phyloP scores from a whole-genome alignment of 345 rosid genomes.

The Erodium maritimum region DNA sequence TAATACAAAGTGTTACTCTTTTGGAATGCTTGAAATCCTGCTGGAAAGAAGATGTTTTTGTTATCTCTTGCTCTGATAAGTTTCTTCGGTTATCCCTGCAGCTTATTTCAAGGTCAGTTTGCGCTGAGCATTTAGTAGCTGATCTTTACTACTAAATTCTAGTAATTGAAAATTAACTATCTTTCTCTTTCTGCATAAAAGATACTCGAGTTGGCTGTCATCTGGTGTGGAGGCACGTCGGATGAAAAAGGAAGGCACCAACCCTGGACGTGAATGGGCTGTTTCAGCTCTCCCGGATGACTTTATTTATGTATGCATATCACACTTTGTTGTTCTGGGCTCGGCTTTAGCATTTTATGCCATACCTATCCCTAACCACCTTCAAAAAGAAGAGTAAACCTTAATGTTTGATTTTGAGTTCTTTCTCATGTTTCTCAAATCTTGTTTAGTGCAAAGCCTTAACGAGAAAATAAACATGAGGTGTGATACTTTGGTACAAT shows the following conservation, averaged over 20 bases:
- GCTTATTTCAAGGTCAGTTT: conserved; percentile 71
- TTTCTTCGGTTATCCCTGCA: conserved; percentile 95
- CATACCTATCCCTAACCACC: not conserved
- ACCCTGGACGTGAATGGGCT: conserved; percentile 85
- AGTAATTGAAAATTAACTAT: not conserved
- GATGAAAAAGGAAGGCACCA: conserved; percentile 37
- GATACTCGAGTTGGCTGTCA: conserved; percentile 81
- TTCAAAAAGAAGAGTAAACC: no score
- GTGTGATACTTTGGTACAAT: no score
- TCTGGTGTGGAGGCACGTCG: conserved; percentile 61
- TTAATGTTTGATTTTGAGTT: no score
- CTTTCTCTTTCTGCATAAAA: conserved; percentile 15
- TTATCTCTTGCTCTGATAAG: conserved; percentile 83
- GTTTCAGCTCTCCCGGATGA: conserved; percentile 64
- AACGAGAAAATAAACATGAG: not conserved
- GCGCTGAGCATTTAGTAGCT: conserved; percentile 4
- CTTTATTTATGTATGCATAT: conserved; percentile 49
- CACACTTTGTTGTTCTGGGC: conserved; percentile 8
- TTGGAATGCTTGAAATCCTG: conserved; percentile 76
- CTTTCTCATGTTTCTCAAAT: no score
- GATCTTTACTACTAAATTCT: not conserved
- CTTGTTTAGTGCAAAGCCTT: no score
- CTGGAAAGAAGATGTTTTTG: conserved; percentile 92
- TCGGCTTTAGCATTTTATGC: conserved; percentile 1
- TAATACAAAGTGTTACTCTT: conserved; percentile 69